Base-by-base conservation (phyloP, 768 basidiomycete species). In the Epithele typhae region DNA sequence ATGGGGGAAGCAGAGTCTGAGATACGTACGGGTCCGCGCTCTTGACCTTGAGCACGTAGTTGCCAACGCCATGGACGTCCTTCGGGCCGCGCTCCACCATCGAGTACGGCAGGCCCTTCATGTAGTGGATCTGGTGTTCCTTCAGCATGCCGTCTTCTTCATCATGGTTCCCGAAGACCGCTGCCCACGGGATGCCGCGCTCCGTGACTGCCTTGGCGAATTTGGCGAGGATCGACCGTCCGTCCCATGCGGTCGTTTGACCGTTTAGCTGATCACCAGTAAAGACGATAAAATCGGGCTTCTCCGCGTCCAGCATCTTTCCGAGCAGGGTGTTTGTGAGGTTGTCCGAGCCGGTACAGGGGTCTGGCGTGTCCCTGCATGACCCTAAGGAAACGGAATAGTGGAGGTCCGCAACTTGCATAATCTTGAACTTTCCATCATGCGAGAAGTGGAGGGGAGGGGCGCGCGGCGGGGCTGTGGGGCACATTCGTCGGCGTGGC, bases 101-200 rank as follows among this genome's bases (percentile, higher is more conserved):
- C 43, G 84, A 92, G 60, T 93, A 96, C 0, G 95, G 95, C 48
- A 97, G 70, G 1, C 70, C 76, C 60, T 85, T 82, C 79, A 92
- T 78, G 56, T 84, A 65, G 50, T 71, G 68, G 49, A 91, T 60
- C 58, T 94, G 90, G 15, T 80, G 75, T 24, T 74, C 78, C 52
- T 83, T 81, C 23, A 68, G 55, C 55, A 73, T 55, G 12, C 84
- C 86, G 40, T 80, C 74, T 49, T 93, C 87, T 36, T 81, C 77
- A 55, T 97, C 95, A 64, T 99, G 95, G 59, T 99, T 97, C 1
- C 95, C 95, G 64, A 97, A 94, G 2, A 97, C 77, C 0, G 83
- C 86, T 3, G 91, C 81, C 94, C 94, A 99, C 0, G 94, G 88
- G 30, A 95, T 85, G 18, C 75, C 66, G 38, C 82, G 77, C 11